Percentiles rank a stretch among this genome's conserved stretches.
These are phyloP conservation scores for Spatholobus suberectus DNA, from an alignment of 306 rosid species.

Conservation along the genomic window DNA sequence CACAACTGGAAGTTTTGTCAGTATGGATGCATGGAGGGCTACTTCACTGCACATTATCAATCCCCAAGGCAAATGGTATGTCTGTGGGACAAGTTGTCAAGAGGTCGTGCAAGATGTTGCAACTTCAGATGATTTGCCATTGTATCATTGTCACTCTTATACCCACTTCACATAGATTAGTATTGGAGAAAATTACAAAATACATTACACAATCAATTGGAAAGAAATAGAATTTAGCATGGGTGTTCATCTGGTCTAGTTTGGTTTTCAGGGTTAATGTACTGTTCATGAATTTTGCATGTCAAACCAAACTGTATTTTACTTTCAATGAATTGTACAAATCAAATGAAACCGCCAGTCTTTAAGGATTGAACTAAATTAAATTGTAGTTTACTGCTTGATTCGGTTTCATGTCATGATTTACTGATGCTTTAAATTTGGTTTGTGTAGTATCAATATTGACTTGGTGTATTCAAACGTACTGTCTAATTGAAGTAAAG, in stretches of 20 bases:
- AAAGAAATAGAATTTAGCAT: slow-evolving; percentile 38
- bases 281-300: neutral
- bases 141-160: slow-evolving; percentile 21
- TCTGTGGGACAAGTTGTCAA: slow-evolving; percentile 85
- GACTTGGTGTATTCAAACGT: neutral
- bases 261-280: neutral
- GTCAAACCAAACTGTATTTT: neutral
- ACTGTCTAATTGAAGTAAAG: neutral
- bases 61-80: slow-evolving; percentile 98
- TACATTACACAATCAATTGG: slow-evolving; percentile 21
- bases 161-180: slow-evolving; percentile 34
- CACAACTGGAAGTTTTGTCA: slow-evolving; percentile 99
- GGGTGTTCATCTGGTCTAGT: neutral
- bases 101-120: slow-evolving; percentile 87
- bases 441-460: neutral
- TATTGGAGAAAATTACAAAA: slow-evolving; percentile 24
- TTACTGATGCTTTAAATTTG: neutral
- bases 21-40: slow-evolving; percentile 89
- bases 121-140: slow-evolving; percentile 68
- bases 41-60: slow-evolving; percentile 96
- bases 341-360: neutral
- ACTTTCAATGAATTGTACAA: neutral
- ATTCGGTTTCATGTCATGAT: neutral
- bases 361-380: neutral
- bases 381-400: neutral